These are phyloP conservation scores for Flaveria robusta DNA, from an alignment of 129 eudicot species.

Conservation along the genomic window DNA sequence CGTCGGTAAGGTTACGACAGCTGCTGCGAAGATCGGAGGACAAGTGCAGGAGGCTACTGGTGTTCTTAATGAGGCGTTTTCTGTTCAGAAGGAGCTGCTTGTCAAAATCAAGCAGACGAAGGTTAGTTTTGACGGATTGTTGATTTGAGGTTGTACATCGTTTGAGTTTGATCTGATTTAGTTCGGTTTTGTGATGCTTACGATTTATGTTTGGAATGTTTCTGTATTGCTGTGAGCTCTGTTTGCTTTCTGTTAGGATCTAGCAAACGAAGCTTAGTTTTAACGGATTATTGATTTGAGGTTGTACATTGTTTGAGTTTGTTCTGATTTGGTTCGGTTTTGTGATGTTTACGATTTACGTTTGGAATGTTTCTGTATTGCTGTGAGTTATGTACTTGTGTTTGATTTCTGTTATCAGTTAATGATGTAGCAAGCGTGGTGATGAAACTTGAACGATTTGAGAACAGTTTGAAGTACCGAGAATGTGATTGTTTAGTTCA, in stretches of 20 bases:
- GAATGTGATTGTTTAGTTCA: too few species aligned
- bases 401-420: too few species aligned
- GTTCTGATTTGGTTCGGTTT: slow-evolving; percentile 1
- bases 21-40: slow-evolving; percentile 88
- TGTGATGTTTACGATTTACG: background rate
- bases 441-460: too few species aligned
- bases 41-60: slow-evolving; percentile 68
- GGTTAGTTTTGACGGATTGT: slow-evolving; percentile 31
- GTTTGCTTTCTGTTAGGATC: slow-evolving; percentile 21
- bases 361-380: background rate
- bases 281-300: too few species aligned
- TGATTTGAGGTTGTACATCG: background rate
- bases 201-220: background rate
- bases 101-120: slow-evolving; percentile 69
- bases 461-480: too few species aligned
- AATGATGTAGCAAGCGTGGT: too few species aligned
- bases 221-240: background rate
- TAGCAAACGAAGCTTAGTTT: slow-evolving; percentile 65
- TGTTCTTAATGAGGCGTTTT: slow-evolving; percentile 59
- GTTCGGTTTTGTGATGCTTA: background rate
- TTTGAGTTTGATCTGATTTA: slow-evolving; percentile 11
- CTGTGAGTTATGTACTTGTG: too few species aligned
- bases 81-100: slow-evolving; percentile 78
- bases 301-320: background rate
- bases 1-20: slow-evolving; percentile 55